A percentile compares a stretch with the other conserved stretches of the same genome.
phyloP scores from a whole-genome alignment of 495 filamentous ascomycete genomes.

The Penicillium paxilli region DNA sequence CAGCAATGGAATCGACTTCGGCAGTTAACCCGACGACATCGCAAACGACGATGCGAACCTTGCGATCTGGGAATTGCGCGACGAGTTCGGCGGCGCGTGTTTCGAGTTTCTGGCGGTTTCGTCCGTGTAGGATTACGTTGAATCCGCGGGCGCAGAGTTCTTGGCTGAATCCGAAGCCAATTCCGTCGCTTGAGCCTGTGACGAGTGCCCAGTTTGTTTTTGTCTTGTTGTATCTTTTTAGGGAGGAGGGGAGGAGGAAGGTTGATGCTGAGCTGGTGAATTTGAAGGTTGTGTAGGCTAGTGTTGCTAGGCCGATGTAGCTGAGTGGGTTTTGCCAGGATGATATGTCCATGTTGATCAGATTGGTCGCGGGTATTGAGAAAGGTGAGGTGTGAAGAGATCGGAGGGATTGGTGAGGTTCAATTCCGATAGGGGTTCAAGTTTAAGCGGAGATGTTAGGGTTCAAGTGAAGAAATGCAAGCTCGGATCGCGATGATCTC shows the following conservation, averaged over 20 bases:
- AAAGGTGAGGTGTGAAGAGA: background rate
- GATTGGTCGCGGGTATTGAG: background rate
- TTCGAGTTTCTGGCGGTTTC: constrained; percentile 47
- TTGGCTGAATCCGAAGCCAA: constrained; percentile 51
- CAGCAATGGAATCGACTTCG: constrained; percentile 19
- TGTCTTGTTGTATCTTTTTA: constrained; percentile 19
- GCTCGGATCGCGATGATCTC: background rate
- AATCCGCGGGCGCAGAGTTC: constrained; percentile 56
- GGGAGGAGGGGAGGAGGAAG: constrained; percentile 18
- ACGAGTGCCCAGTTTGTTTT: constrained; percentile 54
- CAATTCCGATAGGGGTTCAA: background rate
- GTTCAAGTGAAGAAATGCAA: background rate
- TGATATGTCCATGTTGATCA: constrained; percentile 1
- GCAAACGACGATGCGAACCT: constrained; percentile 25
- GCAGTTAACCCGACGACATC: constrained; percentile 29
- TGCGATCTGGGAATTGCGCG: constrained; percentile 27
- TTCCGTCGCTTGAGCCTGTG: constrained; percentile 60
- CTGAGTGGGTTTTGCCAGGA: constrained; percentile 11
- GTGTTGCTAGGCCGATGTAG: constrained; percentile 17
- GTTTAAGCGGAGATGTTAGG: background rate
- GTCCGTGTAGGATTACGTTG: constrained; percentile 59
- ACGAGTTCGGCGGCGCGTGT: constrained; percentile 25
- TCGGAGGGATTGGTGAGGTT: background rate
- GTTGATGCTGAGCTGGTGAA: constrained; percentile 19
- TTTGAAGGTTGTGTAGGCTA: constrained; percentile 11